These are phyloP conservation scores for Paecilomyces variotii DNA, from an alignment of 2,329 filamentous ascomycete genomes.

Conservation along the genomic window DNA sequence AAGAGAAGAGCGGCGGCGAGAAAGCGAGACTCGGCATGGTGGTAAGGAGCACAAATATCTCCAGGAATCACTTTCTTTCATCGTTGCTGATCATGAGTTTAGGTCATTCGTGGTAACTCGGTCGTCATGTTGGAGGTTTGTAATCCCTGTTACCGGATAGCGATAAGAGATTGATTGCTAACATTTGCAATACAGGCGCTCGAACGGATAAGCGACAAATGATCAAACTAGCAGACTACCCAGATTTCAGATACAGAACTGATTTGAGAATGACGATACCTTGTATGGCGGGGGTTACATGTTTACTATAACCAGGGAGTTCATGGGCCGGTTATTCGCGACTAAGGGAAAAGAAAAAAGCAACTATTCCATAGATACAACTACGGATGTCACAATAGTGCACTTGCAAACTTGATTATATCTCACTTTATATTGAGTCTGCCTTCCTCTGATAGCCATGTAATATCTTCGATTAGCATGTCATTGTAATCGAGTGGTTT, in stretches of 20 bases:
- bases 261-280: neutral
- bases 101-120: slow-evolving; percentile 95
- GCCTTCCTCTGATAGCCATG: neutral
- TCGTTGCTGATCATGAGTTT: neutral
- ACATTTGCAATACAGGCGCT: slow-evolving; percentile 21
- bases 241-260: neutral
- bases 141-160: neutral
- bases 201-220: slow-evolving; percentile 37
- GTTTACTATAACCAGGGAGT: slow-evolving; percentile 28
- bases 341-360: slow-evolving; percentile 8
- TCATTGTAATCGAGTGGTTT: neutral
- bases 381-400: neutral
- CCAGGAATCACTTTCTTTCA: neutral
- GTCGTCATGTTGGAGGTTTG: slow-evolving; percentile 89
- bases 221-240: slow-evolving; percentile 9
- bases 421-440: neutral
- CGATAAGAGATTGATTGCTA: neutral
- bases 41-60: slow-evolving; percentile 46
- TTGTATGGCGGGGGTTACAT: slow-evolving; percentile 6
- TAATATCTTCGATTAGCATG: neutral
- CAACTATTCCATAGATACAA: neutral
- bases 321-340: slow-evolving; percentile 28
- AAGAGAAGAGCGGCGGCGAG: slow-evolving; percentile 87
- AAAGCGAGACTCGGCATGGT: slow-evolving; percentile 90
- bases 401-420: neutral